phyloP scores from a whole-genome alignment of 805 yeast genomes.

The Starmerella cellae region DNA sequence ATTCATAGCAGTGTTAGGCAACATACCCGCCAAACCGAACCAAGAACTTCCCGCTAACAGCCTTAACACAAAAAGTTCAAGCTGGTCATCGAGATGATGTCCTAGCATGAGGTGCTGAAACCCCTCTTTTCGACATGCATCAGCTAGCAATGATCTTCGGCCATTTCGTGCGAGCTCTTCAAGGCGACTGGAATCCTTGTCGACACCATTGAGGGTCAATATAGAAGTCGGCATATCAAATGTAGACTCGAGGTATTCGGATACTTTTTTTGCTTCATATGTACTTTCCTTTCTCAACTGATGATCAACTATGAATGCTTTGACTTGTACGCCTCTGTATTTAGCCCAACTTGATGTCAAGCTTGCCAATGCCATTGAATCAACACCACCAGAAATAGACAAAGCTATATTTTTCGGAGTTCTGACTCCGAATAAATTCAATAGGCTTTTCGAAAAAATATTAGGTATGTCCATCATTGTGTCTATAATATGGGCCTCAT shows the following conservation, averaged over 20 bases:
- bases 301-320: constrained; percentile 59
- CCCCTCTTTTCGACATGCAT: constrained; percentile 30
- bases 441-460: constrained; percentile 1
- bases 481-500: too few species aligned
- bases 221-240: constrained; percentile 29
- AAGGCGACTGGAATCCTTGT: constrained; percentile 26
- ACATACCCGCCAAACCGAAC: constrained; percentile 52
- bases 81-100: constrained; percentile 59
- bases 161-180: constrained; percentile 49
- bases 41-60: constrained; percentile 34
- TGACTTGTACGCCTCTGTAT: constrained; percentile 23
- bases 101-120: constrained; percentile 41
- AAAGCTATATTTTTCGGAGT: constrained; percentile 30
- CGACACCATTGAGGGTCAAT: constrained; percentile 24
- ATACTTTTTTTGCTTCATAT: constrained; percentile 37
- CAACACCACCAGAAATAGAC: constrained; percentile 73
- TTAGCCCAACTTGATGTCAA: constrained; percentile 33
- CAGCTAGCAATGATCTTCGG: constrained; percentile 36
- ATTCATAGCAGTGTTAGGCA: constrained; percentile 16
- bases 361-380: constrained; percentile 56
- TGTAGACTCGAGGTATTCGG: constrained; percentile 14
- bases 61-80: constrained; percentile 55
- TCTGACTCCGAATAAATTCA: constrained; percentile 9
- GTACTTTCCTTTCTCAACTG: constrained; percentile 37
- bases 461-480: neutral